Conservation (phyloP, 2,329 filamentous ascomycete genomes). For the Aspergillus quadricinctus region DNA sequence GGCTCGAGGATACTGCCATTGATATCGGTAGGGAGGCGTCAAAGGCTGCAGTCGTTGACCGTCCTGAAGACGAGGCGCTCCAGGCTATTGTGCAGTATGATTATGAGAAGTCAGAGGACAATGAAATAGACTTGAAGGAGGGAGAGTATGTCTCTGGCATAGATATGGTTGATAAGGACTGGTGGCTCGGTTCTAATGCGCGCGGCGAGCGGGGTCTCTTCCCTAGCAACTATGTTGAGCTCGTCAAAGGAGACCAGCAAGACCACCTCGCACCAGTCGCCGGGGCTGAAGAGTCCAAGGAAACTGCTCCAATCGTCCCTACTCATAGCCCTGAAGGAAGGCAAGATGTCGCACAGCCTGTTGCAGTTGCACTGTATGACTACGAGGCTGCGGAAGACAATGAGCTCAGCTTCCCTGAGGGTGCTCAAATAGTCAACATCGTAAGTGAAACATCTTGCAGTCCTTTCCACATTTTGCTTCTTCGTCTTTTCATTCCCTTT, state of each 20-base stretch:
- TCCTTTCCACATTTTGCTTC: neutral
- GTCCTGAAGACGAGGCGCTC: conserved; percentile 54
- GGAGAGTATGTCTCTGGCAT: conserved; percentile 87
- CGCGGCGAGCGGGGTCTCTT: conserved; percentile 84
- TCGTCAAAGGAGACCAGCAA: conserved; percentile 59
- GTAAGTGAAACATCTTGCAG: conserved; percentile 46
- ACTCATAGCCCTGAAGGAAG: conserved; percentile 34
- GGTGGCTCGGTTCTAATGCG: conserved; percentile 94
- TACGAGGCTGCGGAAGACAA: conserved; percentile 98
- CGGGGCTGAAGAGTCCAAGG: conserved; percentile 25
- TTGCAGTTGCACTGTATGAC: conserved; percentile 84
- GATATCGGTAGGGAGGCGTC: conserved; percentile 59
- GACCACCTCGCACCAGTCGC: conserved; percentile 23
- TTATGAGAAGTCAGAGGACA: conserved; percentile 96
- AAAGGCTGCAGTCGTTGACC: conserved; percentile 49
- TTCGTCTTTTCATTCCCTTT: neutral
- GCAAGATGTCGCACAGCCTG: conserved; percentile 47
- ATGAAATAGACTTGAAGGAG: conserved; percentile 87
- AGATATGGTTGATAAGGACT: conserved; percentile 96
- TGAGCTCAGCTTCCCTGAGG: conserved; percentile 78
- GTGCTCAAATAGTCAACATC: conserved; percentile 73
- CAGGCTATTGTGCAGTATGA: conserved; percentile 84
- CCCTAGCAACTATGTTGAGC: conserved; percentile 94
- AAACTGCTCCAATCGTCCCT: conserved; percentile 33
- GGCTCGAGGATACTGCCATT: conserved; percentile 59